Evolutionary conservation across 1,139 yeast species (phyloP).

Genomic region (Pichia sp.): DNA sequence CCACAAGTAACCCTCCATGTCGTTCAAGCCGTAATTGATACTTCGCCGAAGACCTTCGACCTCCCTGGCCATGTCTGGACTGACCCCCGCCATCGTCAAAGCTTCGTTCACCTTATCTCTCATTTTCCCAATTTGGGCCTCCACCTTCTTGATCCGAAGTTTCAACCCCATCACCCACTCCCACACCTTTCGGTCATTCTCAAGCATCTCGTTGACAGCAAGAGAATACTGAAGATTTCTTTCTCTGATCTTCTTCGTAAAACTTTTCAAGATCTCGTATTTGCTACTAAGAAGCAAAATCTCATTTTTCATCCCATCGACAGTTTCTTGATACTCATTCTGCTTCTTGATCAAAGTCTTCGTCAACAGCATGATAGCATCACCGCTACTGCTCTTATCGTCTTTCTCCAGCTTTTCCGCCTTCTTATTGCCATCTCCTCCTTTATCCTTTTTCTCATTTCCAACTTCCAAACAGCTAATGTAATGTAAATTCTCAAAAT

Average conservation of each 20-base stretch:
- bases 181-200: slow-evolving; percentile 7
- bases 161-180: slow-evolving; percentile 7
- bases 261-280: slow-evolving; percentile 7
- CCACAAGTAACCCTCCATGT: background rate
- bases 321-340: background rate
- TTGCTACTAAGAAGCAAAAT: background rate
- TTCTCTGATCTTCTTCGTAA: slow-evolving; percentile 3
- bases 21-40: background rate
- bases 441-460: no score
- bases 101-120: background rate
- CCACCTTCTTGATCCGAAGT: background rate
- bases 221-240: slow-evolving; percentile 4
- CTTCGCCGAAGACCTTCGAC: background rate
- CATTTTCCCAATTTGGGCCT: background rate
- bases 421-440: background rate
- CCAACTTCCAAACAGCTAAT: background rate
- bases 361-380: background rate
- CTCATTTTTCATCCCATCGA: background rate
- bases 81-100: background rate
- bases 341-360: background rate
- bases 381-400: background rate
- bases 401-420: background rate
- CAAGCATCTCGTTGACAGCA: background rate
- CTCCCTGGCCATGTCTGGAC: background rate
- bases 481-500: background rate